A percentile compares a stretch with the other conserved stretches of the same genome.
Conservation (phyloP, 345 rosid species). For the Isatis tinctoria region DNA sequence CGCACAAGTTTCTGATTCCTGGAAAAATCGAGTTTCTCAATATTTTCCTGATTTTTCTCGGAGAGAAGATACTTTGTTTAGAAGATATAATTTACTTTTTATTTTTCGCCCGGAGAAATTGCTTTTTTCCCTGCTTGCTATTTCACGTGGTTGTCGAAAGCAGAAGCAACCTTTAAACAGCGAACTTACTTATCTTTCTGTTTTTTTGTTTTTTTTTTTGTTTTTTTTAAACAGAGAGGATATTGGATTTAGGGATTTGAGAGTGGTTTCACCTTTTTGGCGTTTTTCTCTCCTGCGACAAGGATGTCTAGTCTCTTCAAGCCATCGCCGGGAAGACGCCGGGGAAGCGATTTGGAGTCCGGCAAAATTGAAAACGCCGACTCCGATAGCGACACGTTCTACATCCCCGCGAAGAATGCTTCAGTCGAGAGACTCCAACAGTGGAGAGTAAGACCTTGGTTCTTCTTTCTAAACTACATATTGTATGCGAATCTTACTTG, state of each 20-base stretch:
- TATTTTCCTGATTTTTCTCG: neutral
- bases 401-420: constrained; percentile 68
- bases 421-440: constrained; percentile 58
- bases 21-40: neutral
- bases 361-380: constrained; percentile 31
- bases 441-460: constrained; percentile 65
- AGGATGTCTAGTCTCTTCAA: constrained; percentile 32
- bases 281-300: constrained; percentile 44
- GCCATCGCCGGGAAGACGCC: constrained; percentile 41
- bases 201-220: neutral
- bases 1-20: neutral
- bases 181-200: neutral
- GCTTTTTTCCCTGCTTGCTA: constrained; percentile 9
- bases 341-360: constrained; percentile 48
- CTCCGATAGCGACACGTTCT: constrained; percentile 50
- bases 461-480: neutral
- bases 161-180: constrained; percentile 27
- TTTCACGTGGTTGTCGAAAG: constrained; percentile 35
- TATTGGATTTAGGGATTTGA: constrained; percentile 17
- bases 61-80: constrained; percentile 9
- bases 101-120: neutral
- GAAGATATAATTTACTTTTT: constrained; percentile 11
- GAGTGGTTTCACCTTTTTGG: neutral
- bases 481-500: neutral
- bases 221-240: neutral